A percentile compares a stretch with the other conserved stretches of the same genome.
Evolutionary conservation across 495 filamentous ascomycete species (phyloP).

Genomic region (Podospora conica): DNA sequence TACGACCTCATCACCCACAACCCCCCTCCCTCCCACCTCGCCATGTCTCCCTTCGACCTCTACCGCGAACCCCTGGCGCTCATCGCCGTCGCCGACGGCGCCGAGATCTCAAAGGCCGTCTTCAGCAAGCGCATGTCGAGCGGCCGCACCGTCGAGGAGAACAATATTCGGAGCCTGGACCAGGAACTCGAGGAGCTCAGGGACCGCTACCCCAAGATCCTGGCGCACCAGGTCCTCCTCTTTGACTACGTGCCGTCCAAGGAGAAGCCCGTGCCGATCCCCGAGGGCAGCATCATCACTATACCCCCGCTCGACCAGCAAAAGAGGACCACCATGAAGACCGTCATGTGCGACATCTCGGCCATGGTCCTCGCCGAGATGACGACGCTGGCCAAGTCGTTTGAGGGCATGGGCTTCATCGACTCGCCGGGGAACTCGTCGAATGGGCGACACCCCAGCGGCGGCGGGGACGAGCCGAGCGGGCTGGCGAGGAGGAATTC

Average conservation of each 20-base stretch:
- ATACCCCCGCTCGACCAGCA: slow-evolving; percentile 67
- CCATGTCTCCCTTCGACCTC: slow-evolving; percentile 77
- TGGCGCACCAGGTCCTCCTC: slow-evolving; percentile 71
- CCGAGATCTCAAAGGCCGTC: slow-evolving; percentile 46
- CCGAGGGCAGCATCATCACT: slow-evolving; percentile 54
- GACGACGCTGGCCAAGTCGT: slow-evolving; percentile 75
- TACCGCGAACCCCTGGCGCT: slow-evolving; percentile 75
- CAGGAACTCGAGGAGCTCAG: slow-evolving; percentile 63
- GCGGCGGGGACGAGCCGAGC: slow-evolving; percentile 31
- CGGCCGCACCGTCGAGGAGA: slow-evolving; percentile 40
- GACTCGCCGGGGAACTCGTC: slow-evolving; percentile 60
- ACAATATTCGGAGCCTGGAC: slow-evolving; percentile 48
- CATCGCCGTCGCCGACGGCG: slow-evolving; percentile 71
- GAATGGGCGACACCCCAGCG: slow-evolving; percentile 32
- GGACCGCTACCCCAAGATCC: slow-evolving; percentile 64
- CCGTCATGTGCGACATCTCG: slow-evolving; percentile 87
- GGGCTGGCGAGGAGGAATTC: slow-evolving; percentile 47
- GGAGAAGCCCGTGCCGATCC: slow-evolving; percentile 43
- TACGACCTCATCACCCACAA: slow-evolving; percentile 82
- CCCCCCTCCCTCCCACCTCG: slow-evolving; percentile 68
- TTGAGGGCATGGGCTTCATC: slow-evolving; percentile 72
- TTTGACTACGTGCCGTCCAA: slow-evolving; percentile 58
- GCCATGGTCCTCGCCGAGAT: slow-evolving; percentile 79
- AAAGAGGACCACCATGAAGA: slow-evolving; percentile 87
- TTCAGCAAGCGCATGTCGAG: slow-evolving; percentile 43